Evolutionary conservation across 2,329 filamentous ascomycete genomes (phyloP), one percentile per base, ranked within the genome.

Genomic region (Fusarium metavorans): DNA sequence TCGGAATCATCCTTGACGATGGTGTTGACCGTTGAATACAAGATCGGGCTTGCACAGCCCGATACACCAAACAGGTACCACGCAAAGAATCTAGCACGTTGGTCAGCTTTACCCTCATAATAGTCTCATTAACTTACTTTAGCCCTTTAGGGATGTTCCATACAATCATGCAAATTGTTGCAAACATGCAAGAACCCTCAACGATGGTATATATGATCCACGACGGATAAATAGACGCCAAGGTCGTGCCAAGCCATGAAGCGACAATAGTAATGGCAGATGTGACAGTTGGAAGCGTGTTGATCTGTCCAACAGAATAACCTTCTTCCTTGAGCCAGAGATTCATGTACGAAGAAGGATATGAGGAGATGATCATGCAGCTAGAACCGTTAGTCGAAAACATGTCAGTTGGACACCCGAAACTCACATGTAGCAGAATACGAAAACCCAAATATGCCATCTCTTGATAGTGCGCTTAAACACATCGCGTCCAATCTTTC

Each of bases 221-320:
- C 6, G 64, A 37, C 2, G 68, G 59, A 14, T 68, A 70, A 2
- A 68, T 57, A 14, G 57, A 41, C n/a, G 66, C 66, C 43, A 66
- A 16, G 2, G 79, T 80, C 0, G 79, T 81, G 1, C 79, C 79
- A 7, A 81, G 68, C 78, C 77, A 80, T 0, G 79, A 80, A 1
- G 79, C 79, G 10, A 80, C 11, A 5, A 77, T 76, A 1, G 73
- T 73, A 1, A 80, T 60, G 5, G 78, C 73, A 30, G 78, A 72
- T n/a, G 77, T 78, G 16, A 80, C 78, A 1, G 79, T 80, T 3
- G 80, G 78, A 2, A 80, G 75, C 3, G 76, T 79, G 70, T 81
- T 81, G 41, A 81, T 75, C 16, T 76, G 61, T 16, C 75, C 66
- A 10, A 81, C 70, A 0, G 78, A 76, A 18, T 79, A 79, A 1